These are phyloP conservation scores for Chrysoporthe cubensis DNA, from an alignment of 2,329 filamentous ascomycete species.

Conservation along the genomic window DNA sequence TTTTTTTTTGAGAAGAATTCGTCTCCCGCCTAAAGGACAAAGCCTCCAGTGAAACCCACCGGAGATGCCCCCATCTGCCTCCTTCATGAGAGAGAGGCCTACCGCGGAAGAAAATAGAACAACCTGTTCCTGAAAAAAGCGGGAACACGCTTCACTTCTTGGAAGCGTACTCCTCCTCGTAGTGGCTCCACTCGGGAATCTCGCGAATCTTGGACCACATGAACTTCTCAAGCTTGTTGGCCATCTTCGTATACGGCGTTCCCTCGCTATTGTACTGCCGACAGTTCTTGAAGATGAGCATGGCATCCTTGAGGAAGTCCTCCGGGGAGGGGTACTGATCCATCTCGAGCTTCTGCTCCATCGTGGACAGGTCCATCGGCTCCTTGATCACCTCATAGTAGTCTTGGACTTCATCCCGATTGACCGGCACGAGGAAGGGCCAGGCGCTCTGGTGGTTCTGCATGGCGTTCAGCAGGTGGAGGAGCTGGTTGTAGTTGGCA, in stretches of 20 bases:
- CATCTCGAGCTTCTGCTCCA: slow-evolving; percentile 94
- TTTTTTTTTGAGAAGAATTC: neutral
- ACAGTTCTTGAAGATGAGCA: slow-evolving; percentile 92
- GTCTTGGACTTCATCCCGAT: slow-evolving; percentile 94
- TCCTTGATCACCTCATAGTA: slow-evolving; percentile 99
- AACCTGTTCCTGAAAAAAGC: neutral
- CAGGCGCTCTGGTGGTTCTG: slow-evolving; percentile 92
- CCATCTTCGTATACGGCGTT: slow-evolving; percentile 92
- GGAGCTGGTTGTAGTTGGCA: slow-evolving; percentile 92
- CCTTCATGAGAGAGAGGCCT: neutral
- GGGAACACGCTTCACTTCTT: slow-evolving; percentile 10
- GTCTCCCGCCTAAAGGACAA: neutral
- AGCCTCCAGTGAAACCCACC: neutral
- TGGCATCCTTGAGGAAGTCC: slow-evolving; percentile 88
- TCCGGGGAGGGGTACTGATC: slow-evolving; percentile 91
- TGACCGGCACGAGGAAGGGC: slow-evolving; percentile 94
- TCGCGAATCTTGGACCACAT: slow-evolving; percentile 94
- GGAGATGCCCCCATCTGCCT: neutral
- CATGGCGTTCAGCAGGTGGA: slow-evolving; percentile 90
- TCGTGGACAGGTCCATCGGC: slow-evolving; percentile 94
- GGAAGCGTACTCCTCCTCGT: slow-evolving; percentile 42
- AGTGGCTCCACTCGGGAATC: slow-evolving; percentile 87
- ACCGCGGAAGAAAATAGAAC: neutral
- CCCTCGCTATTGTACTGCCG: slow-evolving; percentile 95
- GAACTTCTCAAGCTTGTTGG: slow-evolving; percentile 89